Base-by-base conservation (phyloP, 2,329 filamentous ascomycete genomes). In the Byssochlamys sp. region DNA sequence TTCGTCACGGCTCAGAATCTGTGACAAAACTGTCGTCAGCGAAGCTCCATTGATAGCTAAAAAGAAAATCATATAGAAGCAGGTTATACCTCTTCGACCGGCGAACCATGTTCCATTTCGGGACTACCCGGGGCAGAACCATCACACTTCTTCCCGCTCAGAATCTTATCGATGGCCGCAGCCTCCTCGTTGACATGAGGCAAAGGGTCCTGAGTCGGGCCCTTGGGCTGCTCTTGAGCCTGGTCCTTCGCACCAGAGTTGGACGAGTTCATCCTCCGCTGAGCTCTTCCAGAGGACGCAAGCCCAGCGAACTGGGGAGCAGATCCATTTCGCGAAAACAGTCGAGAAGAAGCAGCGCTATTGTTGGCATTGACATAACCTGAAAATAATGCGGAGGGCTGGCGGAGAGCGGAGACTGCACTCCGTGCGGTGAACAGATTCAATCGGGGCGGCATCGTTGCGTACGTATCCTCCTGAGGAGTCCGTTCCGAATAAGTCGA, bases 121-220 rank as follows among this genome's bases (percentile, higher is more conserved):
- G 85, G 86, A 27, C 64, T 65, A 12, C 71, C 65, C 27, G 80
- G 78, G 57, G 78, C 71, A 56, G 64, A 67, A 57, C 61, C 60
- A 58, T 73, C 70, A 55, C 69, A 73, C 56, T 66, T 68, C 60
- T 73, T 69, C 53, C 65, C 67, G 56, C 84, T 82, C 65, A 77
- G 82, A 27, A 83, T 80, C 65, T 82, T 78, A 27, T 79, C 80
- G 62, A 81, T 79, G 63, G 82, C 80, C 45, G 81, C 81, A 31
- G 84, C 84, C 69, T 89, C 85, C 67, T 88, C 83, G 61, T 80
- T 85, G 29, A 87, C 82, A 73, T 84, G 79, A 49, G 81, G 81
- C 55, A 84, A 71, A 29, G 69, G 70, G 60, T 81, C 76, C 71
- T 79, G 76, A 58, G 80, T 82, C 11, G 81, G 77, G 25, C 77